These are phyloP conservation scores for Tuber magnatum DNA, from an alignment of 495 filamentous ascomycete genomes.

Conservation along the genomic window DNA sequence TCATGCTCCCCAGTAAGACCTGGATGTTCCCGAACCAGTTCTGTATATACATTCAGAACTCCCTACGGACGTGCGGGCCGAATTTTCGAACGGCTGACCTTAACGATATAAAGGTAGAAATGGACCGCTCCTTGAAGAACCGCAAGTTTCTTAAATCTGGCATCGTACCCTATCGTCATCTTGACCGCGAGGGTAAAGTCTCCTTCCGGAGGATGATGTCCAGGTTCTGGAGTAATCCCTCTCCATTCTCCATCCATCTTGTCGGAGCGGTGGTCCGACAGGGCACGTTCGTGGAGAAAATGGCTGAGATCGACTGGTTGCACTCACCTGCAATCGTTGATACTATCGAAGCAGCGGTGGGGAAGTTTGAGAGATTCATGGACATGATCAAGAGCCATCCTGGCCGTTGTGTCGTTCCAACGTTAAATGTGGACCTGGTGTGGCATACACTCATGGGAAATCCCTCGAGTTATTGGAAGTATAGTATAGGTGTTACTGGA, in stretches of 20 bases:
- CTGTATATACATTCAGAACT: background rate
- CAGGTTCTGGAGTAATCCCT: slow-evolving; percentile 48
- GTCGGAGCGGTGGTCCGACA: slow-evolving; percentile 71
- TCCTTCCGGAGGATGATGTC: slow-evolving; percentile 2
- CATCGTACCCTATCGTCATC: background rate
- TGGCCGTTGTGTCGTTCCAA: slow-evolving; percentile 58
- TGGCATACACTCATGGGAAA: slow-evolving; percentile 37
- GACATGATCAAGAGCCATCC: slow-evolving; percentile 54
- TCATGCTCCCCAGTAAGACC: background rate
- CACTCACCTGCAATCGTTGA: slow-evolving; percentile 32
- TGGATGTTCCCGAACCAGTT: slow-evolving; percentile 1
- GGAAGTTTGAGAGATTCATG: slow-evolving; percentile 64
- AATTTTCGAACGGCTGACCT: background rate
- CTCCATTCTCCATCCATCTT: slow-evolving; percentile 64
- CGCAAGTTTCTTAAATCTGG: background rate
- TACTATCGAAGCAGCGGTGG: slow-evolving; percentile 18
- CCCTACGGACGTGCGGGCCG: background rate
- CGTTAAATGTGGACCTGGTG: slow-evolving; percentile 72
- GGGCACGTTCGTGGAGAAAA: slow-evolving; percentile 70
- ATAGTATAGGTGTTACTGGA: background rate
- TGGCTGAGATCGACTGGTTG: slow-evolving; percentile 47
- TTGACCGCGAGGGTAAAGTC: background rate
- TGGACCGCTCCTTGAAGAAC: background rate
- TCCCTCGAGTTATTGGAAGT: background rate
- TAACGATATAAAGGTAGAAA: background rate